A percentile compares a stretch with the other conserved stretches of the same genome.
Conservation (phyloP, 805 yeast genomes). For the Ogataea siamensis region DNA sequence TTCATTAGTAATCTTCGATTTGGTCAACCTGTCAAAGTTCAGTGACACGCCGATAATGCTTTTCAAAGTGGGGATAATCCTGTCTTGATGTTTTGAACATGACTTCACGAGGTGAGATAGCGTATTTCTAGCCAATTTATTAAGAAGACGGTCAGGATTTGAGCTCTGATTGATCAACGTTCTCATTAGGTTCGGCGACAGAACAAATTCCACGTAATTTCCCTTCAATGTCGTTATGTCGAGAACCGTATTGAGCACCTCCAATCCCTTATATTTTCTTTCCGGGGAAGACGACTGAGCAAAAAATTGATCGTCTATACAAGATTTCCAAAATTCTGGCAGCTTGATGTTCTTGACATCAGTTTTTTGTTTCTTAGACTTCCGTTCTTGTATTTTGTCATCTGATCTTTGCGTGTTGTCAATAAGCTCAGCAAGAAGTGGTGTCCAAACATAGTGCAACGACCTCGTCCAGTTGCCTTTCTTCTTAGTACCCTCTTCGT, state of each 20-base stretch:
- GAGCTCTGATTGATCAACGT: constrained; percentile 74
- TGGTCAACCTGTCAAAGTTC: constrained; percentile 75
- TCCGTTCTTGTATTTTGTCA: constrained; percentile 25
- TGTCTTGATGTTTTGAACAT: constrained; percentile 37
- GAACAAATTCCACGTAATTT: constrained; percentile 30
- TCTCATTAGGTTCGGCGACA: constrained; percentile 68
- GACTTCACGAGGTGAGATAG: constrained; percentile 42
- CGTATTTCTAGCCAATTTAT: constrained; percentile 60
- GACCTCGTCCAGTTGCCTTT: constrained; percentile 73
- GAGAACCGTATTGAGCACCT: constrained; percentile 57
- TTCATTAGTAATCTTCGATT: constrained; percentile 59
- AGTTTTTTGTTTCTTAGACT: constrained; percentile 37
- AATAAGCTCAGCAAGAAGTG: constrained; percentile 47
- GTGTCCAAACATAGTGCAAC: constrained; percentile 74
- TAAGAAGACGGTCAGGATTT: constrained; percentile 59
- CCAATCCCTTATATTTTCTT: constrained; percentile 83
- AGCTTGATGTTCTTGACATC: constrained; percentile 34
- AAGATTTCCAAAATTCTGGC: constrained; percentile 74
- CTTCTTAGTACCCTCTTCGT: constrained; percentile 44
- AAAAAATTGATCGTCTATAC: constrained; percentile 79
- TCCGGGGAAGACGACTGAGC: constrained; percentile 77
- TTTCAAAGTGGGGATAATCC: constrained; percentile 28
- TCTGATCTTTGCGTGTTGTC: constrained; percentile 16
- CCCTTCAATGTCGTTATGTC: constrained; percentile 21
- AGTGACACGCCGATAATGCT: constrained; percentile 51